Evolutionary conservation across 129 eudicot genomes (phyloP).

Genomic region (Deinandra increscens): DNA sequence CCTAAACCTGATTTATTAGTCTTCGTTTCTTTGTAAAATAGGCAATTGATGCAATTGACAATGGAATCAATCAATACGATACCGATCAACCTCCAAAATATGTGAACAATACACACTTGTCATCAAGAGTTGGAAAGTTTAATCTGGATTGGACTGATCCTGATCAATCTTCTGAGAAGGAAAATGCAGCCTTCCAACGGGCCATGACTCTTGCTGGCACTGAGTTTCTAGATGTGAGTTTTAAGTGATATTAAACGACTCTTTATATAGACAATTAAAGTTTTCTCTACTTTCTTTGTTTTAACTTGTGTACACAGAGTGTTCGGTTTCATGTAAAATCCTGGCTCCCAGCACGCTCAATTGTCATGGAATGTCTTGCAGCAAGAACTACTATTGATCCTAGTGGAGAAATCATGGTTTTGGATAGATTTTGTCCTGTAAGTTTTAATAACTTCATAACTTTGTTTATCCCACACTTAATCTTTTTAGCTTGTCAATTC

Average conservation of each 20-base stretch:
- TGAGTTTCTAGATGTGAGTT: constrained; percentile 82
- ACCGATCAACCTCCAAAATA: constrained; percentile 82
- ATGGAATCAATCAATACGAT: constrained; percentile 88
- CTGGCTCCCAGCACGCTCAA: constrained; percentile 93
- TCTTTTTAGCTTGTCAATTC: neutral
- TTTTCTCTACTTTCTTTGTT: neutral
- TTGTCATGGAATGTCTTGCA: constrained; percentile 74
- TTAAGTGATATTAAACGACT: neutral
- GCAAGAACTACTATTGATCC: constrained; percentile 66
- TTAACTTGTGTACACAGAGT: constrained; percentile 39
- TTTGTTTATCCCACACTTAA: neutral
- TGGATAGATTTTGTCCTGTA: constrained; percentile 76
- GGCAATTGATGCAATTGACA: constrained; percentile 97
- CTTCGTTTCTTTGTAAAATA: constrained; percentile 27
- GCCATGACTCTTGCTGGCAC: constrained; percentile 88
- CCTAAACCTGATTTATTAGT: constrained; percentile 3
- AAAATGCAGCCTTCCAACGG: constrained; percentile 70
- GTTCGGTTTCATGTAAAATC: constrained; percentile 73
- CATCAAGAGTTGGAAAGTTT: constrained; percentile 84
- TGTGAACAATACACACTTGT: constrained; percentile 79
- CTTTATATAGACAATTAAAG: neutral
- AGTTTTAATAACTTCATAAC: constrained; percentile 7
- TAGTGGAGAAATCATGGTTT: constrained; percentile 87
- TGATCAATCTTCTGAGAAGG: constrained; percentile 86
- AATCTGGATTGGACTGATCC: constrained; percentile 91